Evolutionary conservation across 2,329 filamentous ascomycete genomes (phyloP).

Genomic region (Aureobasidium sp.): DNA sequence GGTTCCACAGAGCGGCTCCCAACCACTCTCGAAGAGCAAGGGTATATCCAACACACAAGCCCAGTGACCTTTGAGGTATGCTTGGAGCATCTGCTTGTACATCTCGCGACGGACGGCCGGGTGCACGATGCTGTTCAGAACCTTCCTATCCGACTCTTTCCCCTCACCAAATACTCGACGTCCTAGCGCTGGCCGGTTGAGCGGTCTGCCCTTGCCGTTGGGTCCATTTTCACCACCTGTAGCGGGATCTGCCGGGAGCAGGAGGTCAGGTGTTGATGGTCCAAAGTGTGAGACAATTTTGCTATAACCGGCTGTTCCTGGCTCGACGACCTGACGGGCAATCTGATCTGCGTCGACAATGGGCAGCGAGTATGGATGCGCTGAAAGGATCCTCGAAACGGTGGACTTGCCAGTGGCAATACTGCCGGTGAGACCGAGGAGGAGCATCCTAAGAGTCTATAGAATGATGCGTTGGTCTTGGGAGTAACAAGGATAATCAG

Average conservation of each 20-base stretch:
- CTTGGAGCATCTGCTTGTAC: constrained; percentile 63
- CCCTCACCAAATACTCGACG: constrained; percentile 76
- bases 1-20: constrained; percentile 78
- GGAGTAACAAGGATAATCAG: neutral
- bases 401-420: constrained; percentile 98
- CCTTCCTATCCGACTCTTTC: constrained; percentile 64
- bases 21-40: constrained; percentile 78
- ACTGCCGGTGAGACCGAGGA: constrained; percentile 92
- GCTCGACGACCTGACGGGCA: constrained; percentile 88
- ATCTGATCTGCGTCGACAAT: constrained; percentile 91
- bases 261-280: constrained; percentile 75
- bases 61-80: constrained; percentile 72
- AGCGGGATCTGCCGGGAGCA: constrained; percentile 51
- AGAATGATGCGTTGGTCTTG: neutral
- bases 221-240: constrained; percentile 45
- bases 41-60: constrained; percentile 90
- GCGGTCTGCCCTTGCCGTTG: constrained; percentile 58
- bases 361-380: constrained; percentile 75
- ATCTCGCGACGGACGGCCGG: constrained; percentile 81
- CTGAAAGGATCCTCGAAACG: constrained; percentile 74
- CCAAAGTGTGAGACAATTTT: constrained; percentile 77
- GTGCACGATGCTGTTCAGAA: constrained; percentile 86
- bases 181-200: constrained; percentile 83
- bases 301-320: constrained; percentile 75
- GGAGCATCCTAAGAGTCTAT: constrained; percentile 56